These are phyloP conservation scores for Leccinum barrowsii DNA, from an alignment of 768 basidiomycete species.

Conservation along the genomic window DNA sequence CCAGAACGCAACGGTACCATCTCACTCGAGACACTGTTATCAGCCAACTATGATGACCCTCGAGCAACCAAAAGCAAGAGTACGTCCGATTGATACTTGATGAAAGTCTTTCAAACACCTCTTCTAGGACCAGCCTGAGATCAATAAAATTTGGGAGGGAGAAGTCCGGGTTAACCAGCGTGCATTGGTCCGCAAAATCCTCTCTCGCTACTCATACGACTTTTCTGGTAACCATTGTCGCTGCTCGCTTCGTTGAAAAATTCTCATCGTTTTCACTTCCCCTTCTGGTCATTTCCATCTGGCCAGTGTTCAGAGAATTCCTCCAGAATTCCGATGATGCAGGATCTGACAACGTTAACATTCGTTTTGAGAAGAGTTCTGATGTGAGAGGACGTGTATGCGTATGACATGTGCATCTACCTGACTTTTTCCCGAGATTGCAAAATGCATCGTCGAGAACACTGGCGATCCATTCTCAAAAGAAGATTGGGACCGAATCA, in stretches of 20 bases:
- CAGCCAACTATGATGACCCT: no score
- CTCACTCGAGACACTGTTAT: no score
- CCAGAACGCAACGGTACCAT: no score
- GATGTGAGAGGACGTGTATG: slow-evolving; percentile 35
- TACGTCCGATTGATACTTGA: no score
- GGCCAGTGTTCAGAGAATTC: slow-evolving; percentile 49
- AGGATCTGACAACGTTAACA: slow-evolving; percentile 66
- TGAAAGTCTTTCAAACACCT: no score
- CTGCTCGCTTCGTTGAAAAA: background rate
- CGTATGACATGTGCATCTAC: background rate
- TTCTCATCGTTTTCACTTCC: background rate
- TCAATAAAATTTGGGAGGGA: no score
- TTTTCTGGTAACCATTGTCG: no score
- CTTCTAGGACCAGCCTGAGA: no score
- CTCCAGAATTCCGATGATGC: background rate
- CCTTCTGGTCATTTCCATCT: slow-evolving; percentile 29
- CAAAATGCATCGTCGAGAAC: background rate
- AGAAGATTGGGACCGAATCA: slow-evolving; percentile 85
- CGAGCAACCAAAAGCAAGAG: no score
- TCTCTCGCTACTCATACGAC: no score
- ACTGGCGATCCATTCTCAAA: slow-evolving; percentile 75
- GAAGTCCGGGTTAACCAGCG: no score
- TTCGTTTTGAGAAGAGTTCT: slow-evolving; percentile 58
- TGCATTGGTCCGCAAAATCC: no score
- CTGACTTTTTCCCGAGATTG: background rate